Base-by-base conservation (phyloP, 768 basidiomycete genomes). In the Russula emetica region DNA sequence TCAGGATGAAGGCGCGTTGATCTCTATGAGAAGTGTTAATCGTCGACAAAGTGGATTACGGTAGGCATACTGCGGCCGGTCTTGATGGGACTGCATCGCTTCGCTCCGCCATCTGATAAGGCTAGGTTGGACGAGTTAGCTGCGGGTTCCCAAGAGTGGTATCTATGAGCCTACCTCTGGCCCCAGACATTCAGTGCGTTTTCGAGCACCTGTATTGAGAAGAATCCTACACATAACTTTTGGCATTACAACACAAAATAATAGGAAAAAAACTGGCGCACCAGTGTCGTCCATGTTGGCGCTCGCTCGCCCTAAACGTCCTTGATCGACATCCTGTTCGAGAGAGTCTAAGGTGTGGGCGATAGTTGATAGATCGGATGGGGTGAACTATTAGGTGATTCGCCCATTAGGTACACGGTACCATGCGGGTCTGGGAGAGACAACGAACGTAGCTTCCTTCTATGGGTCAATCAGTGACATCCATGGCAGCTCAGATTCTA, bases 231-330 rank as follows among this genome's bases (percentile, higher is more conserved):
- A 24, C 44, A 57, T 53, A 58, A 13, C 2, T 34, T 36, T 66
- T 55, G 28, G 66, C 20, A 42, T 13, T 52, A 11, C 55, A 22
- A 22, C 7, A 16, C 53, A 11, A 20, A 45, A 44, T 40, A 40
- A 36, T 14, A 44, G 34, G 32, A 20, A n/a, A 24, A 14, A 47
- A 14, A 34, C 40, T 24, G 6, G 44, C 70, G 38, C 65, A 85
- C 92, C 94, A 30, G 92, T 92, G 73, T 95, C 94, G 69, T 97
- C 94, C 89, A 94, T 92, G 71, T 97, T 97, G 64, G 81, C 78
- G 75, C 88, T 87, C 47, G 76, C 72, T 58, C 70, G 70, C 32
- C 75, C 77, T 38, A 73, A 69, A 72, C 78, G 79, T 52, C 73
- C 76, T 55, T 80, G 78, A 61, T 84, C 79, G 67, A 85, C 87